phyloP scores from a whole-genome alignment of 2,329 filamentous ascomycete genomes.

The Fusarium musae region DNA sequence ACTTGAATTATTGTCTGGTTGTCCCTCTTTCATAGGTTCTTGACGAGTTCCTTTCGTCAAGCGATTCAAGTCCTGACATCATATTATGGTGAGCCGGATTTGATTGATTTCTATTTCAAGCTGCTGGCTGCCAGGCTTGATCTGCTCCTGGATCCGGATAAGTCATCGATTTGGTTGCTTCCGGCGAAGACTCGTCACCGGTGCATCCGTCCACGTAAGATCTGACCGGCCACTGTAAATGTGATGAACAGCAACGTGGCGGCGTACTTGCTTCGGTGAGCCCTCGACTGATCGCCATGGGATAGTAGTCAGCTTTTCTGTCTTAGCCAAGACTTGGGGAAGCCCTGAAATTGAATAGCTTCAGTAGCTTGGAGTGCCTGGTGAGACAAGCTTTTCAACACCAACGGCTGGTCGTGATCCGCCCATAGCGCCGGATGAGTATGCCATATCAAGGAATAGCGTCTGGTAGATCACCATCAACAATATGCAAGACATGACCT shows the following conservation, averaged over 20 bases:
- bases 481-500: not conserved
- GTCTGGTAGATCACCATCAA: conserved; percentile 10
- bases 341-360: not conserved
- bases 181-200: not conserved
- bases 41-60: not conserved
- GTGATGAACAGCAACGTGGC: not conserved
- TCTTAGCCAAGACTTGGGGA: not conserved
- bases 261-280: not conserved
- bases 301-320: not conserved
- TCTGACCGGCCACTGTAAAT: not conserved
- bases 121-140: not conserved
- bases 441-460: conserved; percentile 14
- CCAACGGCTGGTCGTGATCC: conserved; percentile 9
- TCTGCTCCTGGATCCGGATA: not conserved
- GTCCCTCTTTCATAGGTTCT: not conserved
- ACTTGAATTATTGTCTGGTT: not conserved
- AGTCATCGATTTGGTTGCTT: not conserved
- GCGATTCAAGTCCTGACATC: not conserved
- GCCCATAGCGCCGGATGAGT: not conserved
- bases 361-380: not conserved
- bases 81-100: not conserved
- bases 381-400: not conserved
- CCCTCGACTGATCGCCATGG: not conserved
- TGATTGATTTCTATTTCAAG: not conserved
- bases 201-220: not conserved